phyloP scores from a whole-genome alignment of 805 yeast species.

The Clavispora phyllophila region DNA sequence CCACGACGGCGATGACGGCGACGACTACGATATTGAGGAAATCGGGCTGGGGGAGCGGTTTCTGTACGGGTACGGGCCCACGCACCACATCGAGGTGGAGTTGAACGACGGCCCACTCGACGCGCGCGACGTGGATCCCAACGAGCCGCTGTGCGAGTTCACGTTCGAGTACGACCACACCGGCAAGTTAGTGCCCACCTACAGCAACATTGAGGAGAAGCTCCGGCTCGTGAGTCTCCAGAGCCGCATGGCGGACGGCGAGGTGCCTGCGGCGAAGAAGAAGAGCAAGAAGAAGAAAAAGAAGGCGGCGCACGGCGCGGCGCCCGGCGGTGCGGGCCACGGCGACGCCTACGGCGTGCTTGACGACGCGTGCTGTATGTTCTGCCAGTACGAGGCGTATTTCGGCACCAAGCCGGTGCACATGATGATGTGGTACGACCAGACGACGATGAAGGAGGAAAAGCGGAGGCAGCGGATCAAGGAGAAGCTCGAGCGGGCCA shows the following conservation, averaged over 20 bases:
- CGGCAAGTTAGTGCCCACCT: conserved; percentile 38
- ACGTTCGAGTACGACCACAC: conserved; percentile 40
- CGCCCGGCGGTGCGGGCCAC: conserved; percentile 3
- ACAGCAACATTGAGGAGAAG: conserved; percentile 35
- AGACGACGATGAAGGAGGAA: conserved; percentile 26
- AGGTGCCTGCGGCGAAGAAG: conserved; percentile 7
- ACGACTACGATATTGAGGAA: conserved; percentile 38
- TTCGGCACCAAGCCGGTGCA: conserved; percentile 47
- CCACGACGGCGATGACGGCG: conserved; percentile 17
- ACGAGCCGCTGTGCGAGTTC: conserved; percentile 41
- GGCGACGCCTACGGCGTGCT: not conserved
- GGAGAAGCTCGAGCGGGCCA: conserved; percentile 35
- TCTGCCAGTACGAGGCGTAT: conserved; percentile 50
- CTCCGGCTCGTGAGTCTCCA: conserved; percentile 29
- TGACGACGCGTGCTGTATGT: conserved; percentile 33
- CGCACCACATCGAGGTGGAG: conserved; percentile 40
- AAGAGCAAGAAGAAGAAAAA: conserved; percentile 8
- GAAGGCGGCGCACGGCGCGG: conserved; percentile 7
- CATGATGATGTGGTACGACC: conserved; percentile 47
- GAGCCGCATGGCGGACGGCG: conserved; percentile 8
- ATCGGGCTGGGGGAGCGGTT: conserved; percentile 22
- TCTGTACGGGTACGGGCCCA: conserved; percentile 27
- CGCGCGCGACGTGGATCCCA: conserved; percentile 19
- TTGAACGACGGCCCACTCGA: conserved; percentile 32
- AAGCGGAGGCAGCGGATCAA: conserved; percentile 26